Evolutionary conservation across 192 early-diverging fungal genomes (phyloP), one percentile per base, ranked within the genome.

Genomic region (Coemansia sp.): DNA sequence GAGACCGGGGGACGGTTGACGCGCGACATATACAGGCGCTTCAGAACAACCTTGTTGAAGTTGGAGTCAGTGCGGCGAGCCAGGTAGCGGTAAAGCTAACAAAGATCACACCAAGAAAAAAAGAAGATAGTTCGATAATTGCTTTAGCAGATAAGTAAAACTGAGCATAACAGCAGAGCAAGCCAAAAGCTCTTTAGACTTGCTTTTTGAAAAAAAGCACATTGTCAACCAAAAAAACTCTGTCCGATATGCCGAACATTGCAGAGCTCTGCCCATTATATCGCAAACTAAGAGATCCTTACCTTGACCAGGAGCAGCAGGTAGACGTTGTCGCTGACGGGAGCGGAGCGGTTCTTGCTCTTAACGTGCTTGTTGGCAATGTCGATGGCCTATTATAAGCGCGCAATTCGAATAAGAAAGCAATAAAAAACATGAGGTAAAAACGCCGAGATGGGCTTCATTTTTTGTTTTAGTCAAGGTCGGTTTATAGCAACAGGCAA

Each of bases 11-110:
- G 95, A 62, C 91, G 89, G 91, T 99, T 95, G 81, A 94, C 83
- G 64, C 93, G 90, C 73, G 95, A 97, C 95, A 98, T 95, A 80
- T 93, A 95, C 65, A 99, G 91, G 67, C 98, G 90, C 88, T 94
- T 95, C 75, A 98, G 85, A 67, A 99, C 89, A 62, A 93, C 92
- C 90, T 95, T 93, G 93, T 99, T 99, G 87, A 99, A 99, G 83
- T 85, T 83, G 81, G 94, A 86, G 85, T 97, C 86, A 73, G 98
- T 99, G 82, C 98, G 91, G 86, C 98, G 93, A 58, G 96, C 95
- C 58, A 99, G 88, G 91, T 96, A 98, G 79, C 93, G 89, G 87
- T 98, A 99, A 66, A 99, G 88, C 95, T 78, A 78, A 86, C 71
- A 47, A 57, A 46, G 16, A 18, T 14, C 8, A 22, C 14, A 4